phyloP scores from a whole-genome alignment of 1,139 yeast genomes.

The Williopsis jadinii region DNA sequence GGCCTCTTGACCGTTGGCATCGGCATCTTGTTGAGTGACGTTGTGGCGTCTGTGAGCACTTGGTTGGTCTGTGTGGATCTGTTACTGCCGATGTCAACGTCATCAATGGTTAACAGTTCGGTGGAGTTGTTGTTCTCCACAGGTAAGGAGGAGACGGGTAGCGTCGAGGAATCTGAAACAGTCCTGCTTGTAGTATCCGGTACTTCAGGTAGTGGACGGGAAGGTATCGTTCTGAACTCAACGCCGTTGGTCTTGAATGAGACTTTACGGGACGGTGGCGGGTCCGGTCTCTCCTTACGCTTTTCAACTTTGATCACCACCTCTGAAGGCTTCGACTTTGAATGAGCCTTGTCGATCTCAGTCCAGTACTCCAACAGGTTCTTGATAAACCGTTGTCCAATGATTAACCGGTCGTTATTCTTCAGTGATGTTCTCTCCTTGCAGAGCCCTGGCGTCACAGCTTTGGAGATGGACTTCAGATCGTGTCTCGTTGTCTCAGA shows the following conservation, averaged over 20 bases:
- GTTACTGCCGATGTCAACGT: not conserved
- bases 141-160: not conserved
- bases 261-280: conserved; percentile 11
- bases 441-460: conserved; percentile 44
- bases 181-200: not conserved
- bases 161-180: not conserved
- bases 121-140: not conserved
- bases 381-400: conserved; percentile 43
- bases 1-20: conserved; percentile 2
- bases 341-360: conserved; percentile 4
- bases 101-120: not conserved
- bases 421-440: conserved; percentile 41
- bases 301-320: not conserved
- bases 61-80: not conserved
- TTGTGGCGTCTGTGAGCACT: conserved; percentile 17
- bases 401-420: conserved; percentile 39
- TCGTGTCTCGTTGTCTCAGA: conserved; percentile 38
- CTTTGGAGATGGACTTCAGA: conserved; percentile 37
- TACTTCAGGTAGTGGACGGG: conserved; percentile 1
- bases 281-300: conserved; percentile 5
- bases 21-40: conserved; percentile 14
- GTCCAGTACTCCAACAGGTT: conserved; percentile 44
- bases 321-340: too few species aligned
- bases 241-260: not conserved
- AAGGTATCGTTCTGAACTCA: not conserved